Evolutionary conservation across 148 eudicot species (phyloP).

Genomic region (Rhododendron kiyosumense): DNA sequence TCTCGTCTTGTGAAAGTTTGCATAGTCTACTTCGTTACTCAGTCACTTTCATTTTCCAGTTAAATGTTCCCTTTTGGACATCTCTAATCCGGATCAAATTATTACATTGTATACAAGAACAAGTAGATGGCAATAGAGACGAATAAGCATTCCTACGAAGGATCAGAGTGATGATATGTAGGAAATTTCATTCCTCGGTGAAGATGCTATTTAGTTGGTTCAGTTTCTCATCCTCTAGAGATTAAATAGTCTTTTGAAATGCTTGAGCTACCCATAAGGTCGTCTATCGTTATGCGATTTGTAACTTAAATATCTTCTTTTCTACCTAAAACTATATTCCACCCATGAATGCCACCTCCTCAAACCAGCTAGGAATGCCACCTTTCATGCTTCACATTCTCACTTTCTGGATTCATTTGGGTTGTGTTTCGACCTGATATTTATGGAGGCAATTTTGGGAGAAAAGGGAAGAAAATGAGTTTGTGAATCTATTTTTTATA

Average conservation of each 20-base stretch:
- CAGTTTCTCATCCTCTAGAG: not conserved
- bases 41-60: not conserved
- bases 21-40: not conserved
- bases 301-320: not conserved
- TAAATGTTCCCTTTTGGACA: not conserved
- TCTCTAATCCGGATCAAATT: not conserved
- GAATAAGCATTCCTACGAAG: not conserved
- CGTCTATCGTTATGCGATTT: not conserved
- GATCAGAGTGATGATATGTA: not conserved
- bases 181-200: not conserved
- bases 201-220: not conserved
- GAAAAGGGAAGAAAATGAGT: not conserved
- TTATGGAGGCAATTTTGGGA: not conserved
- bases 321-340: not conserved
- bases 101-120: not conserved
- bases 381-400: not conserved
- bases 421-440: not conserved
- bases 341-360: not conserved
- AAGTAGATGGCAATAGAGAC: not conserved
- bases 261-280: not conserved
- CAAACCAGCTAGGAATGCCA: no score
- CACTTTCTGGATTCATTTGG: not conserved
- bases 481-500: not conserved
- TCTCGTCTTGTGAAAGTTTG: not conserved
- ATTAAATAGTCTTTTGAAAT: not conserved